These are phyloP conservation scores for Sclerotinia sclerotiorum DNA, from an alignment of 2,329 filamentous ascomycete species.

Conservation along the genomic window DNA sequence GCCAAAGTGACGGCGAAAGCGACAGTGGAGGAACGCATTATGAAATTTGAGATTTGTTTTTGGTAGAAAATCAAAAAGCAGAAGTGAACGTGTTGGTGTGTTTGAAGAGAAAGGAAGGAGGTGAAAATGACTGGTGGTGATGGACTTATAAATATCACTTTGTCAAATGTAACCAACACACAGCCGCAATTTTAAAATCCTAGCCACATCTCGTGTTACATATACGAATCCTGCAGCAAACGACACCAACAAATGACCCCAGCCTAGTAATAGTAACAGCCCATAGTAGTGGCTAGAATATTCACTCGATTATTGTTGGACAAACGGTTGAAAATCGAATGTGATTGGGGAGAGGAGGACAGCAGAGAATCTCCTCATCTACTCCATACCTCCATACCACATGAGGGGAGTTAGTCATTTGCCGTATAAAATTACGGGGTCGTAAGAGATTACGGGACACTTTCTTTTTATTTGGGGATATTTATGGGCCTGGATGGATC, in stretches of 20 bases:
- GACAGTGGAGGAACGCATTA: conserved; percentile 23
- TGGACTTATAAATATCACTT: conserved; percentile 14
- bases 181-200: conserved; percentile 19
- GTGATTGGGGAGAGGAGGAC: background rate
- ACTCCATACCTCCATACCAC: background rate
- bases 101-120: conserved; percentile 1
- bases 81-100: background rate
- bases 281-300: conserved; percentile 2
- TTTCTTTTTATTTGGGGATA: background rate
- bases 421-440: background rate
- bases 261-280: background rate
- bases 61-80: background rate
- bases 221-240: conserved; percentile 16
- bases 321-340: background rate
- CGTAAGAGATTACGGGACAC: background rate
- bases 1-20: conserved; percentile 20
- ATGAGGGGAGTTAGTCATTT: background rate
- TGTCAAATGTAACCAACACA: conserved; percentile 16
- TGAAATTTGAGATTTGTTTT: conserved; percentile 14
- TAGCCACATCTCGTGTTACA: conserved; percentile 19
- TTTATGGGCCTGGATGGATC: background rate
- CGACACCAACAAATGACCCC: background rate
- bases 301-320: background rate
- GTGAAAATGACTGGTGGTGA: conserved; percentile 7
- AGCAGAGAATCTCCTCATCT: background rate